Evolutionary conservation across 2,329 filamentous ascomycete genomes (phyloP), one percentile per base, ranked within the genome.

Genomic region (Moelleriella libera): DNA sequence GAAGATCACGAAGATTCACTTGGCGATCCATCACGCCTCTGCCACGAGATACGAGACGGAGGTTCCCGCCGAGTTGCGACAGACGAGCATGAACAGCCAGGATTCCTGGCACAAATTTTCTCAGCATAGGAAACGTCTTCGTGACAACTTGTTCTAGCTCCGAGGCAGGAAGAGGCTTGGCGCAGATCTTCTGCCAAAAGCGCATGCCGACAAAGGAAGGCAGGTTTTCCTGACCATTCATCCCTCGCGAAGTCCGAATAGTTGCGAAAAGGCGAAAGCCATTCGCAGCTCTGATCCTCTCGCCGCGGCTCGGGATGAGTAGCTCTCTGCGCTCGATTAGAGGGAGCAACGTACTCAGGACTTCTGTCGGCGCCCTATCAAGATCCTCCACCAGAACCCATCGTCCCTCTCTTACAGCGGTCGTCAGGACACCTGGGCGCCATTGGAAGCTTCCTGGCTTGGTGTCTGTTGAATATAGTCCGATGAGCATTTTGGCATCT

Each of bases 301-400:
- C 88, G 48, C 88, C 89, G 50, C 90, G 82, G 55, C 83, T 94
- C 0, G 92, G 87, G 31, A 98, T 88, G 4, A 94, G 72, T 11
- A 98, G 75, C 61, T 96, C 88, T n/a, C 87, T 82, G 50, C 85
- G 80, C 65, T 98, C 92, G 50, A 98, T 89, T 7, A 98, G 74
- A 8, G 94, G 92, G 30, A 98, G 72, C 30, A 99, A 76, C 11
- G 89, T 88, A 61, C 90, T 94, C 63, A 98, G 81, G 44, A 98
- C 86, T 64, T 98, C 92, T 54, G 87, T 90, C 5, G 94, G 92
- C 9, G 92, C 92, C 52, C 90, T 82, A 61, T 98, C 89, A 41
- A 99, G 74, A 63, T 99, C 94, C 64, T 99, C 94, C 50, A 99
- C 94, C 53, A 98, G 72, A 6, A 98, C 85, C 94, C 92, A 98